Evolutionary conservation across 441 rosid genomes (phyloP).

Genomic region (Iberis amara): DNA sequence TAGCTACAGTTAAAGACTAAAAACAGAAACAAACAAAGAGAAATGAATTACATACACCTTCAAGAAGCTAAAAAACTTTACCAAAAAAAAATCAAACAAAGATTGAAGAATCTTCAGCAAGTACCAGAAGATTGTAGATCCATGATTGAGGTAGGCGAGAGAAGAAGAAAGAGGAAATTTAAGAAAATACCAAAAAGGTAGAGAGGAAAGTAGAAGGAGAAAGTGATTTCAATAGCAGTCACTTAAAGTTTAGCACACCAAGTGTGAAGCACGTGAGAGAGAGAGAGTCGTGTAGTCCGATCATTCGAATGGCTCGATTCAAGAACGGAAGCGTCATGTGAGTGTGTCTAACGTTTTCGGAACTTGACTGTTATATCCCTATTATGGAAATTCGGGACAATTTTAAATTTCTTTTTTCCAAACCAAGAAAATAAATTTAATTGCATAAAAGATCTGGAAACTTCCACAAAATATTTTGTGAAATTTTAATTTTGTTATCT

Average conservation of each 20-base stretch:
- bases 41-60: no score
- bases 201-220: constrained; percentile 34
- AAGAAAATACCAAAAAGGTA: constrained; percentile 36
- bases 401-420: no score
- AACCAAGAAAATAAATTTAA: no score
- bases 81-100: constrained; percentile 16
- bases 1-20: no score
- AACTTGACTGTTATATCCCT: no score
- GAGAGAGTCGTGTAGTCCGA: background rate
- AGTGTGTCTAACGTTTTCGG: constrained; percentile 21
- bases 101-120: constrained; percentile 21
- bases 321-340: constrained; percentile 33
- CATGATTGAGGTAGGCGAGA: constrained; percentile 41
- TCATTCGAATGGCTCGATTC: constrained; percentile 15
- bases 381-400: no score
- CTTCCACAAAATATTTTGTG: no score
- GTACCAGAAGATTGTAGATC: constrained; percentile 39
- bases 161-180: constrained; percentile 42
- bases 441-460: no score
- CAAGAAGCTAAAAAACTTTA: no score
- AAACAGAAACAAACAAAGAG: no score
- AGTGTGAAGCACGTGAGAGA: constrained; percentile 14
- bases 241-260: background rate
- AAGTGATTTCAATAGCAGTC: constrained; percentile 29
- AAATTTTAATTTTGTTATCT: no score